These are phyloP conservation scores for Ceratocystis ficicola DNA, from an alignment of 2,329 filamentous ascomycete genomes.

Conservation along the genomic window DNA sequence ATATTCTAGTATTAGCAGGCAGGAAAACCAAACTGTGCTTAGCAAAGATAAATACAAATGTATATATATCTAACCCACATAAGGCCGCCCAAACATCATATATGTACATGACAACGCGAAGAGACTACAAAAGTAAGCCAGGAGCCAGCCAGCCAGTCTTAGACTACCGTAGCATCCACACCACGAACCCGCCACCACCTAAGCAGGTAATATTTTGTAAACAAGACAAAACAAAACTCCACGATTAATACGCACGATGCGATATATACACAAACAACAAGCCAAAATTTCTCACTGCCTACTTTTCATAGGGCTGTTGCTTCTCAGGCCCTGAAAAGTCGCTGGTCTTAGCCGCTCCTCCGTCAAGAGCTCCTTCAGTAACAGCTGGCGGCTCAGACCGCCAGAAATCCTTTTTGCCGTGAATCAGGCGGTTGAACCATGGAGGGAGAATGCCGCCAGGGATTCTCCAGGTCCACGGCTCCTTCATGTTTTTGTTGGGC, in stretches of 20 bases:
- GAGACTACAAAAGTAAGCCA: too few species aligned
- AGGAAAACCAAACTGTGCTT: too few species aligned
- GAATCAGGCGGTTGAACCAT: slow-evolving; percentile 53
- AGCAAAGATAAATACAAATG: too few species aligned
- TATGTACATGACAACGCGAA: too few species aligned
- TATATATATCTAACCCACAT: too few species aligned
- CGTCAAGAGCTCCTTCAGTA: slow-evolving; percentile 22
- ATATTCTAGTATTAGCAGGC: too few species aligned
- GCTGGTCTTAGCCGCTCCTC: slow-evolving; percentile 14
- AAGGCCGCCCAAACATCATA: too few species aligned
- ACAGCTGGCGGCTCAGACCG: slow-evolving; percentile 15
- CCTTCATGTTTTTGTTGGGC: slow-evolving; percentile 61
- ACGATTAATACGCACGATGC: background rate
- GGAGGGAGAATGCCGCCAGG: slow-evolving; percentile 62
- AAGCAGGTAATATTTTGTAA: background rate
- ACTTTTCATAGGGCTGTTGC: slow-evolving; percentile 17
- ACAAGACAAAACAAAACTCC: background rate
- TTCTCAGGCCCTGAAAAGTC: slow-evolving; percentile 18
- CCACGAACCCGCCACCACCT: background rate
- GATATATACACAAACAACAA: background rate
- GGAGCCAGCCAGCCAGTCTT: too few species aligned
- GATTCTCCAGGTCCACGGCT: slow-evolving; percentile 67
- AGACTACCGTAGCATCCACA: background rate
- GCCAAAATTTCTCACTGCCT: background rate
- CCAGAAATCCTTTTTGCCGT: slow-evolving; percentile 68